Conservation (phyloP, 2,329 filamentous ascomycete genomes). For the Paraphoma chrysanthemicola region DNA sequence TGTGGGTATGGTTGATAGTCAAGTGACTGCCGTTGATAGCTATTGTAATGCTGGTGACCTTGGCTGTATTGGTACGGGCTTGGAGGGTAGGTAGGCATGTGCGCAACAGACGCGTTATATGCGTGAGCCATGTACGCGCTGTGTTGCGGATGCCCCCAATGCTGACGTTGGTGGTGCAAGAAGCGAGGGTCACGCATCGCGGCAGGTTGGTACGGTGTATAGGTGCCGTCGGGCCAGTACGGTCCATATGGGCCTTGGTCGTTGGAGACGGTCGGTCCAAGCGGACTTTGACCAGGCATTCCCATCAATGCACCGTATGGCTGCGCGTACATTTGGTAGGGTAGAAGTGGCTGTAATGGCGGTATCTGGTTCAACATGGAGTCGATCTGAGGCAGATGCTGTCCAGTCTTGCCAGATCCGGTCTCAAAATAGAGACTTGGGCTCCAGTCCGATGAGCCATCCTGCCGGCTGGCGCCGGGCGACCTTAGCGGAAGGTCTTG, state of each 20-base stretch:
- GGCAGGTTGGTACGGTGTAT: conserved; percentile 49
- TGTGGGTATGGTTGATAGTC: conserved; percentile 38
- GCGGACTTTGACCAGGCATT: conserved; percentile 40
- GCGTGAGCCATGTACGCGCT: conserved; percentile 33
- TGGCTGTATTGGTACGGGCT: conserved; percentile 35
- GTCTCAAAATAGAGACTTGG: conserved; percentile 46
- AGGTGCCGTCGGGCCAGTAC: conserved; percentile 52
- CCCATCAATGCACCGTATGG: conserved; percentile 42
- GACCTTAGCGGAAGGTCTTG: conserved; percentile 48
- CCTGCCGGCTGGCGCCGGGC: conserved; percentile 28
- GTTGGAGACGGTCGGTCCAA: conserved; percentile 50
- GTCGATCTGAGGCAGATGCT: conserved; percentile 62
- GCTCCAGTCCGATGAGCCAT: conserved; percentile 40
- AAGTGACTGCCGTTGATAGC: conserved; percentile 23
- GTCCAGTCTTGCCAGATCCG: conserved; percentile 43
- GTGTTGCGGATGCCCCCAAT: conserved; percentile 42
- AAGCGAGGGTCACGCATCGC: conserved; percentile 50
- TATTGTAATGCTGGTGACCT: conserved; percentile 30
- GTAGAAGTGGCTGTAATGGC: conserved; percentile 61
- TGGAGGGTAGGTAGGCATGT: conserved; percentile 33
- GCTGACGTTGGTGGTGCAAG: conserved; percentile 36
- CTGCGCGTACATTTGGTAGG: conserved; percentile 55
- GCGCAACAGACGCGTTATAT: conserved; percentile 34
- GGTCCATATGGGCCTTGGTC: conserved; percentile 50
- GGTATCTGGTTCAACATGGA: conserved; percentile 67